A percentile compares a stretch with the other conserved stretches of the same genome.
Conservation (phyloP, 1,284 basidiomycete genomes). For the Heliocybe sulcata region DNA sequence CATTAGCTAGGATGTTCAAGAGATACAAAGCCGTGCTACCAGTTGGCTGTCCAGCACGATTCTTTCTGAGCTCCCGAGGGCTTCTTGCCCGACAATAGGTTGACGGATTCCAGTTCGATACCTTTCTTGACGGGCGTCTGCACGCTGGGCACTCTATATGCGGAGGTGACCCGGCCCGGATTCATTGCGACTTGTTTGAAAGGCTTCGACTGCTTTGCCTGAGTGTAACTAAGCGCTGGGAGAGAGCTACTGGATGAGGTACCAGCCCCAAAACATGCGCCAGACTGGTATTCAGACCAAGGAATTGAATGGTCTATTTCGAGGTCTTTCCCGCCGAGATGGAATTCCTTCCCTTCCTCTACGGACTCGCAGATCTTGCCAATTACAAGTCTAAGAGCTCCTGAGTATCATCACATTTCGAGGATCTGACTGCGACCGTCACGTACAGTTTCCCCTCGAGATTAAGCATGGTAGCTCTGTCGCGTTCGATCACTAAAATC, state of each 20-base stretch:
- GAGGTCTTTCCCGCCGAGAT: conserved; percentile 63
- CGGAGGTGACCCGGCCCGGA: conserved; percentile 18
- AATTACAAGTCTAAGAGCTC: conserved; percentile 13
- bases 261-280: conserved; percentile 47
- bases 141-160: conserved; percentile 9
- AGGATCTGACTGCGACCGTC: not conserved
- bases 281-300: conserved; percentile 53
- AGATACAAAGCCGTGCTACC: too few relatives aligned
- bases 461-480: conserved; percentile 49
- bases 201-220: conserved; percentile 38
- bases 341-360: conserved; percentile 47
- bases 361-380: conserved; percentile 23
- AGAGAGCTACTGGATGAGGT: conserved; percentile 14
- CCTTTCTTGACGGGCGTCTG: conserved; percentile 16
- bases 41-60: conserved; percentile 62
- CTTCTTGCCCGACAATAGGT: conserved; percentile 19
- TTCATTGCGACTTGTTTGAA: conserved; percentile 27
- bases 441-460: conserved; percentile 54
- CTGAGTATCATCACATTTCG: conserved; percentile 1
- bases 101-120: conserved; percentile 35
- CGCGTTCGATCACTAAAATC: conserved; percentile 46
- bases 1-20: too few relatives aligned
- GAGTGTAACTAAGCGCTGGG: conserved; percentile 13
- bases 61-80: conserved; percentile 12
- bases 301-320: conserved; percentile 56